These are phyloP conservation scores for Penicillium fuscoglaucum DNA, from an alignment of 2,329 filamentous ascomycete genomes.

Conservation along the genomic window DNA sequence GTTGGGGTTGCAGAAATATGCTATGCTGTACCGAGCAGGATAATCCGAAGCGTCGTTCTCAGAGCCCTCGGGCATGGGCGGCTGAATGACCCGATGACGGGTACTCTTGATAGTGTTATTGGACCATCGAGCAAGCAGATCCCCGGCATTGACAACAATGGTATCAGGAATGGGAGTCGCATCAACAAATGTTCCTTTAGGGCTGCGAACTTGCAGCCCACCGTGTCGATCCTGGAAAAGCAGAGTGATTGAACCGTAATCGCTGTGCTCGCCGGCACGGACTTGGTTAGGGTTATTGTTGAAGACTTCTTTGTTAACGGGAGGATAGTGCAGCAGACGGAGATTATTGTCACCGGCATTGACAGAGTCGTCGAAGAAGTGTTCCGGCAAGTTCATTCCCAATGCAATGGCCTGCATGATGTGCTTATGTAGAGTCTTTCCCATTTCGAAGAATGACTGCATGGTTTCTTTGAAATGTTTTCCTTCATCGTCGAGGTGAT, in stretches of 20 bases:
- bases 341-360: conserved; percentile 70
- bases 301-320: conserved; percentile 66
- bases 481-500: conserved; percentile 53
- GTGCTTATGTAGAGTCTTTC: conserved; percentile 71
- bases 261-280: conserved; percentile 74
- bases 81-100: conserved; percentile 85
- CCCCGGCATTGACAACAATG: conserved; percentile 86
- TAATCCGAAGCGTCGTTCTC: conserved; percentile 50
- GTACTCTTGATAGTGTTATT: conserved; percentile 92
- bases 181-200: conserved; percentile 75
- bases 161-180: conserved; percentile 79
- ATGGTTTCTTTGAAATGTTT: conserved; percentile 69
- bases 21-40: conserved; percentile 80
- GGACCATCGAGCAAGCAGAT: conserved; percentile 82
- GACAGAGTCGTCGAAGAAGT: conserved; percentile 75
- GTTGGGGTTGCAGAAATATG: conserved; percentile 91
- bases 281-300: conserved; percentile 67
- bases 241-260: conserved; percentile 57
- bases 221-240: conserved; percentile 59
- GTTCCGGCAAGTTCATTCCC: conserved; percentile 70
- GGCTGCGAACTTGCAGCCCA: conserved; percentile 64
- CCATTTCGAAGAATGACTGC: conserved; percentile 71
- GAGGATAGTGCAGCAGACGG: conserved; percentile 74
- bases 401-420: conserved; percentile 83
- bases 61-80: conserved; percentile 55